Base-by-base conservation (phyloP, 148 eudicot genomes). In the Rhododendron kiyosumense region DNA sequence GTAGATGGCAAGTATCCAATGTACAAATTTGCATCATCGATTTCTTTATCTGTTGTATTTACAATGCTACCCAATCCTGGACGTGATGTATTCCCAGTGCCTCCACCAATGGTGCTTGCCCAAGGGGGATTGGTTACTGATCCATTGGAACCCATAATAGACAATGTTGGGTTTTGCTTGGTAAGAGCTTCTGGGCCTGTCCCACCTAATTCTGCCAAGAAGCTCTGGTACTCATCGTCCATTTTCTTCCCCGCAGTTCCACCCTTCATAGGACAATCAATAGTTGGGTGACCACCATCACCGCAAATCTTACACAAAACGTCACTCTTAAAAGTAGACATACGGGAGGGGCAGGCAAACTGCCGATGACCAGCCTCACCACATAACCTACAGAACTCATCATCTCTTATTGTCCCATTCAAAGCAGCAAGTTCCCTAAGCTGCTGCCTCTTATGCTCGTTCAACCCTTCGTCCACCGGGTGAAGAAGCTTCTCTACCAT, bases 381-480 rank as follows among this genome's bases (percentile, higher is more conserved):
- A 87, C 98, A 96, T 85, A 96, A 78, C 86, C 95, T 91, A 88
- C 98, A 96, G 83, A 54, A 94, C 89, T 96, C 98, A 67, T 96
- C 98, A 86, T 94, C 98, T 77, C 94, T 92, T 57, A 93, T 93
- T n/a, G 98, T 94, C 17, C 98, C 98, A 88, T 96, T 96, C 89
- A 96, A 81, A 14, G 96, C 94, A 52, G 98, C 98, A 48, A 96
- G 94, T 84, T 96, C 98, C 88, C 92, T 93, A 17, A 96, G 91
- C 86, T 94, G 98, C 81, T 93, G 96, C 93, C 98, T 90, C 87
- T 96, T 96, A 71, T 94, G 98, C 90, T 96, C 98, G 85, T 96
- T 96, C 51, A 93, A 71, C 10, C 90, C 96, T 84, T 96, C 98
- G 84, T 94, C 98, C 24, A 96, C 96, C 18, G 98, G 98, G 88